Base-by-base conservation (phyloP, 169 alveolate genomes). In the Babesia bigemina region DNA sequence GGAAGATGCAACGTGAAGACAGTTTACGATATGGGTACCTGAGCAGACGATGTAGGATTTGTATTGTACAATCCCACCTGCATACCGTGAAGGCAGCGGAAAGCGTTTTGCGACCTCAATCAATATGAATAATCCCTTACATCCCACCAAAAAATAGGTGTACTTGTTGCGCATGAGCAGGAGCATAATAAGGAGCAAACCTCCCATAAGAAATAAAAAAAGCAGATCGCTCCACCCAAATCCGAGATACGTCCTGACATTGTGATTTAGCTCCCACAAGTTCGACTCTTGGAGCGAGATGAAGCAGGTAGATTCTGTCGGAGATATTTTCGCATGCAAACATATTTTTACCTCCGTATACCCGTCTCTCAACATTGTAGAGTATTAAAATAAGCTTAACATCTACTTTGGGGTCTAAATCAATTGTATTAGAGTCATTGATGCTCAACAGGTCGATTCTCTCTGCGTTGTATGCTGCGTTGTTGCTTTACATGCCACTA, bases 51-150 rank as follows among this genome's bases (percentile, higher is more conserved):
- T 56, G 13, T 12, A 4, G 50, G 4, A 1, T 0, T 45, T 45
- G 13, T 14, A 12, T 57, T 42, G 29, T 22, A 11, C 26, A 3
- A 17, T 24, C 65, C 19, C 22, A 63, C 72, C 62, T 49, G 50
- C 63, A 45, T 36, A 19, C n/a, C 28, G n/a, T 6, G 29, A 14
- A 11, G 21, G 17, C 8, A 9, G 13, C 17, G 60, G 48, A 4
- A 17, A 71, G 36, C 72, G 70, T 49, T 28, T 71, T 4, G 55
- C 4, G 4, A 62, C 29, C 29, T 71, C 72, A n/a, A 58, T 45
- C 6, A 16, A 19, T 72, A 33, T 11, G 33, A 13, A 33, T 21
- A 58, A 10, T 19, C 12, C 21, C 12, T 28, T 71, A 26, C 24
- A 10, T 7, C 17, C 28, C 26, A 29, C 59, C 36, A 71, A 39